These are phyloP conservation scores for Penicillium sp. DNA, from an alignment of 2,329 filamentous ascomycete species.

Conservation along the genomic window DNA sequence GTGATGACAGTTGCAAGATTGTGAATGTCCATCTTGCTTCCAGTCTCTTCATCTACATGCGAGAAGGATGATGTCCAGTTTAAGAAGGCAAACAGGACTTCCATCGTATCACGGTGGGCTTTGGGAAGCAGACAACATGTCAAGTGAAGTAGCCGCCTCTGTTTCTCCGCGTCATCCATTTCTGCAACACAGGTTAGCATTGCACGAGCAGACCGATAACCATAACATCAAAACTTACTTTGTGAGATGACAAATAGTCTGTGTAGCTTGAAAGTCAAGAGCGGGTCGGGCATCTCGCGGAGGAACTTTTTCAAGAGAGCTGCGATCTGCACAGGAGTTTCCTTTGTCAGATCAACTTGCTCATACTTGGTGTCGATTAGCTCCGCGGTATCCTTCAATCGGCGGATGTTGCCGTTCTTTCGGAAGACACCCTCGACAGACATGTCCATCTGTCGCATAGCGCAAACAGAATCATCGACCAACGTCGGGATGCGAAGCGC, in stretches of 20 bases:
- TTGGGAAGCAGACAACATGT: conserved; percentile 92
- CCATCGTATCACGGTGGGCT: conserved; percentile 85
- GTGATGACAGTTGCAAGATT: conserved; percentile 97
- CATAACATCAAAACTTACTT: conserved; percentile 50
- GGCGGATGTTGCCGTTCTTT: conserved; percentile 98
- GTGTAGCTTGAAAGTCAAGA: conserved; percentile 94
- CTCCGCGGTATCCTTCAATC: conserved; percentile 80
- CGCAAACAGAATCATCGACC: conserved; percentile 88
- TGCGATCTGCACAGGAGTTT: conserved; percentile 89
- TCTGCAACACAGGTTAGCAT: conserved; percentile 44
- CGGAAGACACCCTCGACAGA: conserved; percentile 98
- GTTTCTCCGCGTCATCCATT: conserved; percentile 75
- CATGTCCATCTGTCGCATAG: conserved; percentile 98
- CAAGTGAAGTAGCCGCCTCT: conserved; percentile 81
- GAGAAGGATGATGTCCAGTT: conserved; percentile 98
- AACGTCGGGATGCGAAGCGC: conserved; percentile 88
- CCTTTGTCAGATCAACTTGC: conserved; percentile 78
- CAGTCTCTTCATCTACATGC: conserved; percentile 92
- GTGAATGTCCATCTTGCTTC: conserved; percentile 98
- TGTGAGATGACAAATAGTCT: conserved; percentile 85
- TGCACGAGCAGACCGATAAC: conserved; percentile 10
- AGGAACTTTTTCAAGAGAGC: conserved; percentile 94
- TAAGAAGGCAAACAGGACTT: conserved; percentile 92
- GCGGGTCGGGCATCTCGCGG: conserved; percentile 86
- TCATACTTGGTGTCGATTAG: conserved; percentile 84